Percentiles rank a stretch among this genome's conserved stretches.
Conservation (phyloP, 1,284 basidiomycete species). For the Rhizopogon hawkerae region DNA sequence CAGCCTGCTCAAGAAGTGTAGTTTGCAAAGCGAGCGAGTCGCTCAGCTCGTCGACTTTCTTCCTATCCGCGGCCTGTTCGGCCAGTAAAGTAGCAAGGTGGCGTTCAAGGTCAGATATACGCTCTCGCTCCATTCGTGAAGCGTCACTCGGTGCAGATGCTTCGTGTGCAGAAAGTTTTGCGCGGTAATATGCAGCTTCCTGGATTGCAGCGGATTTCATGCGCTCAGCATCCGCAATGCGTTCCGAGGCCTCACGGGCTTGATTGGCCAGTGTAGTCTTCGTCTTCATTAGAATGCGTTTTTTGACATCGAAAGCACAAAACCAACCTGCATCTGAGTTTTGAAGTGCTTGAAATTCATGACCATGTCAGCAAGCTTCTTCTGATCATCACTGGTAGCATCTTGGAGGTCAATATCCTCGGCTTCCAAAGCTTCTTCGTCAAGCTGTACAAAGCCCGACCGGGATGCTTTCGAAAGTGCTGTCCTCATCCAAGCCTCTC, state of each 20-base stretch:
- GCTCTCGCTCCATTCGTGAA: slow-evolving; percentile 72
- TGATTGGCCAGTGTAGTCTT: slow-evolving; percentile 70
- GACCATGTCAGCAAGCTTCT: slow-evolving; percentile 63
- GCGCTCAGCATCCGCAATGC: slow-evolving; percentile 74
- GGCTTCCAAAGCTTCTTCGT: slow-evolving; percentile 31
- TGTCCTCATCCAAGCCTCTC: slow-evolving; percentile 83
- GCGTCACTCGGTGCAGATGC: slow-evolving; percentile 58
- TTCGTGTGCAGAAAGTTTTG: slow-evolving; percentile 86
- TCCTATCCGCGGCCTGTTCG: slow-evolving; percentile 62
- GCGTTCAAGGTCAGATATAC: slow-evolving; percentile 72
- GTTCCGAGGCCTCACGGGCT: slow-evolving; percentile 69
- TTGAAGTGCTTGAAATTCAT: slow-evolving; percentile 86
- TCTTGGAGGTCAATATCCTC: slow-evolving; percentile 34
- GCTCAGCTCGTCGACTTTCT: slow-evolving; percentile 63
- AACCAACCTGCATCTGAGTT: slow-evolving; percentile 76
- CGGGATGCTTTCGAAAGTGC: slow-evolving; percentile 72
- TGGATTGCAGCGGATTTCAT: slow-evolving; percentile 76
- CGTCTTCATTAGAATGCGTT: slow-evolving; percentile 11
- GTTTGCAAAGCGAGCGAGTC: slow-evolving; percentile 72
- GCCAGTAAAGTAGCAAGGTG: slow-evolving; percentile 61
- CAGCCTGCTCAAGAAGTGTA: slow-evolving; percentile 71
- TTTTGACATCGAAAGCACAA: slow-evolving; percentile 9
- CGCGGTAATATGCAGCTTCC: slow-evolving; percentile 94
- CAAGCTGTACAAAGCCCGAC: slow-evolving; percentile 74
- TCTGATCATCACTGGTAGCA: slow-evolving; percentile 28